phyloP scores from a whole-genome alignment of 495 filamentous ascomycete genomes.

The Aspergillus conjunctus region DNA sequence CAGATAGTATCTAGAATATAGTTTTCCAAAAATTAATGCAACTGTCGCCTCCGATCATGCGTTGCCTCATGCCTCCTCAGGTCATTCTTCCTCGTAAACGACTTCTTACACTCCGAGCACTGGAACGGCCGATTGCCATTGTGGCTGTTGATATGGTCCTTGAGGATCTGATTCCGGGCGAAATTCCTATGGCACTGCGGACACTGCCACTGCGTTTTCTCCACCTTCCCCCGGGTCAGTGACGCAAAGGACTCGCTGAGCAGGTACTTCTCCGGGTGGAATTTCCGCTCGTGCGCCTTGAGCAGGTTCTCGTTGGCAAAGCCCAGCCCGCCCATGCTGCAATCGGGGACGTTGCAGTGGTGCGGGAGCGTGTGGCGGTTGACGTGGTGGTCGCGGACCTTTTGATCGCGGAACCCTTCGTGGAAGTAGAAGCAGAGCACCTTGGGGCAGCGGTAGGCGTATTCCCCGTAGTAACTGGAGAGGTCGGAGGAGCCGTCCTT shows the following conservation, averaged over 20 bases:
- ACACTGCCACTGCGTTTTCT: no score
- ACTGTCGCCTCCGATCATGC: not conserved
- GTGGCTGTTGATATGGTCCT: not conserved
- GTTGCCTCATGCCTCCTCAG: not conserved
- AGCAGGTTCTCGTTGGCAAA: slow-evolving; percentile 8
- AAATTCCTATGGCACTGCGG: not conserved
- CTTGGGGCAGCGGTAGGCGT: slow-evolving; percentile 13
- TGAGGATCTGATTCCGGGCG: not conserved
- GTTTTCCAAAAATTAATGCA: no score
- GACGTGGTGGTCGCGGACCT: slow-evolving; percentile 4
- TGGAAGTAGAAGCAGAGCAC: slow-evolving; percentile 17
- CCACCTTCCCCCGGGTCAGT: no score
- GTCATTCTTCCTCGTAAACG: not conserved
- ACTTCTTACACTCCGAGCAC: not conserved
- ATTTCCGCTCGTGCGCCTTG: not conserved
- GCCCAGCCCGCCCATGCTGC: not conserved
- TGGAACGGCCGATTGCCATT: not conserved
- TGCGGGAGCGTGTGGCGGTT: slow-evolving; percentile 7
- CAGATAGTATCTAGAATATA: no score
- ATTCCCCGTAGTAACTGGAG: slow-evolving; percentile 1
- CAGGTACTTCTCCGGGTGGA: slow-evolving; percentile 11
- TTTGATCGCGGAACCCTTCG: slow-evolving; percentile 2
- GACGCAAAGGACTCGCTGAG: no score
- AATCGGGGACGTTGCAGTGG: not conserved
- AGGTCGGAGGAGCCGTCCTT: not conserved